Evolutionary conservation across 441 rosid genomes (phyloP), one percentile per base, ranked within the genome.

Genomic region (Lepidium campestre): DNA sequence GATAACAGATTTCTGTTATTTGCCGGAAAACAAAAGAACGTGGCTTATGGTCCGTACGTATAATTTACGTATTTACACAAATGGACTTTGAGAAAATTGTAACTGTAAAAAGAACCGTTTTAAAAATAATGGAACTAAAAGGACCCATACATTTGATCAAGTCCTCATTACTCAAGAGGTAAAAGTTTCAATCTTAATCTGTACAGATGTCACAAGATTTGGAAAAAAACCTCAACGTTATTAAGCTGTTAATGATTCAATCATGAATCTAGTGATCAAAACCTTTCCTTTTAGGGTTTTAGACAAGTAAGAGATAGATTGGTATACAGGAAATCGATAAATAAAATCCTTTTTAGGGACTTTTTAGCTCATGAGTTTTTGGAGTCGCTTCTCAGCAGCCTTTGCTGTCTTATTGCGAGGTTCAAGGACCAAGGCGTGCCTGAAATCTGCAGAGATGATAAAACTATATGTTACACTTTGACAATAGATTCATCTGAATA

Each of bases 401-500:
- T 67, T 77, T 41, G 98, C 98, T 0, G 64, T 85, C 80, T 93
- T 90, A 57, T 93, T 93, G 31, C 84, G 89, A 1, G 98, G 98
- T 65, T 90, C 98, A 19, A 93, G 94, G 70, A 90, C 97, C 53
- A 80, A 84, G 6, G 97, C 97, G 59, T 86, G 87, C 77, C 71
- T 83, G 87, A 90, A 93, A 87, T 93, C 98, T 93, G 87, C 78
- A 52, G 57, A 47, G 13, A 52, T 40, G 7, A 34, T 61, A 2
- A 57, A 29, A 49, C 48, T 35, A 44, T 15, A 39, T 31, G 50
- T 65, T 34, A 29, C 34, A 10, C 10, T 29, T 29, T 29, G 34
- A 29, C 34, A 29, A 29, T 29, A 29, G 32, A 29, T 29, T 29
- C 34, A 29, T 29, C 2, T 7, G 9, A 29, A 7, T 29, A 7